Evolutionary conservation across 768 basidiomycete genomes (phyloP).

Genomic region (Phylloporus rhodoxanthus): DNA sequence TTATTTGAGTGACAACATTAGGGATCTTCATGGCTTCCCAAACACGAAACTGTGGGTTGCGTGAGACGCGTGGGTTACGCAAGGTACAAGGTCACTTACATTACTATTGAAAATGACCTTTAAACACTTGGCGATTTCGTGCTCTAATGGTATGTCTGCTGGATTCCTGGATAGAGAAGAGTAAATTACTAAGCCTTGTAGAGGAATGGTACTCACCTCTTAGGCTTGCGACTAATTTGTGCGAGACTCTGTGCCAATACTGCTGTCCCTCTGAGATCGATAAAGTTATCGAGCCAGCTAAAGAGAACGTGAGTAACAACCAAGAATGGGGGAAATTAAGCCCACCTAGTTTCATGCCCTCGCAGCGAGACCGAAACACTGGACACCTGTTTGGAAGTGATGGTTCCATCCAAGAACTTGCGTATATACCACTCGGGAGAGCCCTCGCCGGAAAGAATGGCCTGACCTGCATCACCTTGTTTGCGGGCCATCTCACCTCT

Average conservation of each 20-base stretch:
- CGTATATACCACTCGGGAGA: conserved; percentile 92
- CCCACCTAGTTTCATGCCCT: conserved; percentile 74
- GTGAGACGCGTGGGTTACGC: conserved; percentile 3
- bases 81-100: conserved; percentile 33
- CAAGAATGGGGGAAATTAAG: conserved; percentile 3
- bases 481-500: conserved; percentile 57
- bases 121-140: conserved; percentile 85
- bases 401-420: conserved; percentile 81
- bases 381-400: conserved; percentile 74
- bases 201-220: conserved; percentile 43
- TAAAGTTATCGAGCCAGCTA: conserved; percentile 79
- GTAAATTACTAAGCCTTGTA: not conserved
- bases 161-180: conserved; percentile 21
- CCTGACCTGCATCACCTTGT: conserved; percentile 54
- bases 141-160: conserved; percentile 67
- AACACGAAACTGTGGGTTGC: conserved; percentile 48
- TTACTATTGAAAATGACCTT: conserved; percentile 70
- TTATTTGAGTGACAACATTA: conserved; percentile 70
- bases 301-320: conserved; percentile 14
- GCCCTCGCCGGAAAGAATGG: conserved; percentile 51
- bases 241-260: conserved; percentile 76
- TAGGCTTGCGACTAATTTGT: conserved; percentile 68
- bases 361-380: conserved; percentile 73
- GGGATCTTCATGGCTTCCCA: conserved; percentile 70
- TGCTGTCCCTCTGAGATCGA: conserved; percentile 72